phyloP scores from a whole-genome alignment of 192 early-diverging fungal genomes.

The Coemansia sp. region DNA sequence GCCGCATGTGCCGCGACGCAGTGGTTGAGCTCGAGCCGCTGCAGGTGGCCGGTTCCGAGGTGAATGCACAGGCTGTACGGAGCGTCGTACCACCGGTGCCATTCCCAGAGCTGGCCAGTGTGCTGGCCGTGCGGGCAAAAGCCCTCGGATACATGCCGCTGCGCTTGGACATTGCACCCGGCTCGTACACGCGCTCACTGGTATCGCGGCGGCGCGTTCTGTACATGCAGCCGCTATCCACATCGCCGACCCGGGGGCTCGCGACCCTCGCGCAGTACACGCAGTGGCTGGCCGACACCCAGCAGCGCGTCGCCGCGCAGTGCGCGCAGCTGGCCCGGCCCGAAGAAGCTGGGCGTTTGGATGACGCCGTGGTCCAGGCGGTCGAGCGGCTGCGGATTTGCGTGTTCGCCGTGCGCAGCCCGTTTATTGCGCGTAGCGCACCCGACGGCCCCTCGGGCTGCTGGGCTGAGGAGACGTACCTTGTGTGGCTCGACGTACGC shows the following conservation, averaged over 20 bases:
- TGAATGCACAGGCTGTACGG: not conserved
- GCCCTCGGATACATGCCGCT: slow-evolving; percentile 38
- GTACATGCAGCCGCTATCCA: slow-evolving; percentile 24
- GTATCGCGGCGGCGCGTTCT: slow-evolving; percentile 12
- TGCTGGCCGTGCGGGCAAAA: not conserved
- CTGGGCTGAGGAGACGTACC: slow-evolving; percentile 29
- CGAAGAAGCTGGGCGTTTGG: too few species aligned
- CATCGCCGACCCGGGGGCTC: not conserved
- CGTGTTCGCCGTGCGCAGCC: slow-evolving; percentile 6
- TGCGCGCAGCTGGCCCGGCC: slow-evolving; percentile 7
- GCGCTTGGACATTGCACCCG: slow-evolving; percentile 4
- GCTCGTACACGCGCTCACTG: not conserved
- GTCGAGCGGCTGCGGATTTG: slow-evolving; percentile 25
- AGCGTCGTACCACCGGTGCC: slow-evolving; percentile 9
- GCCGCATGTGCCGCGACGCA: slow-evolving; percentile 28
- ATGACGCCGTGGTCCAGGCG: not conserved
- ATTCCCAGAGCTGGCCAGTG: slow-evolving; percentile 14
- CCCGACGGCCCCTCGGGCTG: not conserved
- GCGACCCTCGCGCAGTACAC: slow-evolving; percentile 7
- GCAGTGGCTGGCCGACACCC: slow-evolving; percentile 12
- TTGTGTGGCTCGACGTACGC: slow-evolving; percentile 27
- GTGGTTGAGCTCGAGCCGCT: slow-evolving; percentile 2
- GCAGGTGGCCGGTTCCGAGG: not conserved
- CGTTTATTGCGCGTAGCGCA: not conserved
- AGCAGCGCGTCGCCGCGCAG: not conserved